Evolutionary conservation across 108 stramenopile species (phyloP).

Genomic region (Epithemia pelagica): DNA sequence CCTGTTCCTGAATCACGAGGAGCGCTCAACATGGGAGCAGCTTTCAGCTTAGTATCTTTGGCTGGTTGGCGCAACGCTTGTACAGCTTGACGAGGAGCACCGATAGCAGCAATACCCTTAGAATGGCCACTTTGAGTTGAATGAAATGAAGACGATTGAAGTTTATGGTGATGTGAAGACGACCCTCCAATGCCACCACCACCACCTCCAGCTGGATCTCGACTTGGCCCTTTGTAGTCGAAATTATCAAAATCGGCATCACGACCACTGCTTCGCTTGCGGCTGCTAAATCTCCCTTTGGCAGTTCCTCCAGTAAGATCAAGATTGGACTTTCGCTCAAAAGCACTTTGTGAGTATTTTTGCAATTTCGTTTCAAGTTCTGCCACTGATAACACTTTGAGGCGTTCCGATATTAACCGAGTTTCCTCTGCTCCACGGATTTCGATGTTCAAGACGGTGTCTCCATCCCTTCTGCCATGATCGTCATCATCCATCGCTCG

Average conservation of each 20-base stretch:
- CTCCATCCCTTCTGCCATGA: neutral
- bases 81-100: conserved; percentile 8
- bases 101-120: neutral
- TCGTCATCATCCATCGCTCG: neutral
- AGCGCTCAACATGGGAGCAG: neutral
- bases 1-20: conserved; percentile 1
- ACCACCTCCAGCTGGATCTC: neutral
- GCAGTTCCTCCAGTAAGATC: conserved; percentile 13
- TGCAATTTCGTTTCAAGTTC: conserved; percentile 31
- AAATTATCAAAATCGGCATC: conserved; percentile 46
- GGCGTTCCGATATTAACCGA: conserved; percentile 32
- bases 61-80: conserved; percentile 4
- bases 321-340: conserved; percentile 11
- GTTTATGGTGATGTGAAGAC: neutral
- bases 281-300: conserved; percentile 14
- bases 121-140: neutral
- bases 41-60: conserved; percentile 15
- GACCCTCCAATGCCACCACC: neutral
- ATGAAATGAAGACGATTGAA: neutral
- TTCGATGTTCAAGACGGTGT: conserved; percentile 8
- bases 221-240: conserved; percentile 29
- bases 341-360: conserved; percentile 18
- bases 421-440: conserved; percentile 30
- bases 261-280: conserved; percentile 16
- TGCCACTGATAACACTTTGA: conserved; percentile 34